Base-by-base conservation (phyloP, 371 early-diverging fungal genomes). In the Mortierella sp. region DNA sequence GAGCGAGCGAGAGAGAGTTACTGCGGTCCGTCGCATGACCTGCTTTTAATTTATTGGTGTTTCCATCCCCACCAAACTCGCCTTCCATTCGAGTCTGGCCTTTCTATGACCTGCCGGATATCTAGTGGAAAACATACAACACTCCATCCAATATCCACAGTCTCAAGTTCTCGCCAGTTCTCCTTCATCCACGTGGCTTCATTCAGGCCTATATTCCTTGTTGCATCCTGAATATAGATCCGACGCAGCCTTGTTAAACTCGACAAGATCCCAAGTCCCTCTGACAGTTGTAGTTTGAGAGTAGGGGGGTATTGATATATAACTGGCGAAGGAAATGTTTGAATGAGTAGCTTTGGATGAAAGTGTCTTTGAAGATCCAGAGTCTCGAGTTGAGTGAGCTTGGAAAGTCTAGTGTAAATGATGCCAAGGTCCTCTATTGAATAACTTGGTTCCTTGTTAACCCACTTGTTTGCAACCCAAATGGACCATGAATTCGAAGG, bases 81-180 rank as follows among this genome's bases (percentile, higher is more conserved):
- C 26, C 24, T 54, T 54, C 54, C 54, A 54, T 24, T 5, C 22
- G 54, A 6, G 8, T 24, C 47, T 47, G 47, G 18, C 6, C 39
- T 39, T 12, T n/a, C 49, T 3, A 49, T 10, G 49, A 49, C 14
- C 5, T 49, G 6, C 39, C 10, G 4, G 39, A 49, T 16, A 49
- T 16, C 16, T n/a, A 16, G 14, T 49, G 5, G 49, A 5, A 49
- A 49, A 16, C 14, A n/a, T n/a, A n/a, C n/a, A n/a, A n/a, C 24
- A 1, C n/a, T 22, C 24, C 52, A 20, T 52, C 52, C 52, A 52
- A 22, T 20, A 40, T 40, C 62, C 18, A 62, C 2, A 40, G 22
- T 12, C 18, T 62, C 62, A 37, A 62, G 45, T 40, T 37, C 45
- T 24, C 45, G 62, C 62, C 62, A 62, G 24, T 62, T 37, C 26